Evolutionary conservation across 768 basidiomycete species (phyloP).

Genomic region (Chalciporus piperatus): DNA sequence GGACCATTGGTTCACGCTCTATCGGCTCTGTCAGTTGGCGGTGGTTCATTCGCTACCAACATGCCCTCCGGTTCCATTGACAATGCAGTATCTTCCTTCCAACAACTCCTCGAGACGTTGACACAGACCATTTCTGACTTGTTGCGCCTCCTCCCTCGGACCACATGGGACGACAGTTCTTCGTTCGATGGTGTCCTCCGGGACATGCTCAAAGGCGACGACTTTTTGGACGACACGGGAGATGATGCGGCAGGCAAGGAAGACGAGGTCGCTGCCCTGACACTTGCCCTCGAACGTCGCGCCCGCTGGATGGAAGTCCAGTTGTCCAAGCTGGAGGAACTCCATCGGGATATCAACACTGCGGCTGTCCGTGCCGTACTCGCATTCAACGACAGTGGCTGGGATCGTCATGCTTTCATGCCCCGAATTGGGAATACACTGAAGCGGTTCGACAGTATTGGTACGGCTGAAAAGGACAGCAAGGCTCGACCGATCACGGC

Average conservation of each 20-base stretch:
- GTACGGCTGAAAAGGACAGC: slow-evolving; percentile 47
- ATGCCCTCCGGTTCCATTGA: slow-evolving; percentile 89
- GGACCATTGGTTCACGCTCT: slow-evolving; percentile 83
- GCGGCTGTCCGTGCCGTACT: slow-evolving; percentile 82
- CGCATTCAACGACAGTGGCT: slow-evolving; percentile 81
- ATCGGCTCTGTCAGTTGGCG: slow-evolving; percentile 81
- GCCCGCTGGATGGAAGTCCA: slow-evolving; percentile 94
- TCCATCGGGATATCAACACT: slow-evolving; percentile 87
- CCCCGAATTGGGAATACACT: slow-evolving; percentile 70
- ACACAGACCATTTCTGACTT: slow-evolving; percentile 90
- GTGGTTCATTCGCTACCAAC: slow-evolving; percentile 74
- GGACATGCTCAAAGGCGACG: slow-evolving; percentile 87
- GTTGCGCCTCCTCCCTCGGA: slow-evolving; percentile 78
- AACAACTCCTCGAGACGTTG: slow-evolving; percentile 82
- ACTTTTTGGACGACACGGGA: slow-evolving; percentile 74
- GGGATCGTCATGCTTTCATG: slow-evolving; percentile 69
- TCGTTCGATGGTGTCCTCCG: slow-evolving; percentile 83
- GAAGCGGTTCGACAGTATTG: slow-evolving; percentile 64
- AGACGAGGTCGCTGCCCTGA: slow-evolving; percentile 83
- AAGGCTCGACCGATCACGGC: slow-evolving; percentile 51
- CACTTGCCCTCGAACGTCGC: slow-evolving; percentile 81
- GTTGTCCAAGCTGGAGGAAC: slow-evolving; percentile 81
- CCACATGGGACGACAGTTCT: slow-evolving; percentile 88
- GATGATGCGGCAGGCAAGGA: slow-evolving; percentile 66
- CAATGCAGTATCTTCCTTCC: slow-evolving; percentile 86